phyloP scores from a whole-genome alignment of 2,329 filamentous ascomycete genomes.

The Fusarium sp. region DNA sequence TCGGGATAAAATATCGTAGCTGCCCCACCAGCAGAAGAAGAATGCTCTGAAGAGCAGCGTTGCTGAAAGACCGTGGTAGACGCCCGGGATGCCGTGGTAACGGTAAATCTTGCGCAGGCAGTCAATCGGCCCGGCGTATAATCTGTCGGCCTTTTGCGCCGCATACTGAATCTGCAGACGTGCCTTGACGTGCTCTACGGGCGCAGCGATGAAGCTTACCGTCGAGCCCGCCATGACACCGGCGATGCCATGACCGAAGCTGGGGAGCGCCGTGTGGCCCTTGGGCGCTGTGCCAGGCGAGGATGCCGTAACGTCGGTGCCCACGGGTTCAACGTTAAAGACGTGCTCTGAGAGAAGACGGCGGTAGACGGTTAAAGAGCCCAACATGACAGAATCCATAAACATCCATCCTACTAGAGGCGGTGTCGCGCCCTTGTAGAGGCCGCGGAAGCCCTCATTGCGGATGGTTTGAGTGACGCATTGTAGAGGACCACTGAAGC shows the following conservation, averaged over 20 bases:
- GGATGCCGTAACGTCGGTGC: slow-evolving; percentile 32
- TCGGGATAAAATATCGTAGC: slow-evolving; percentile 87
- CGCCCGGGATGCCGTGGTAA: slow-evolving; percentile 81
- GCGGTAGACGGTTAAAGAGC: slow-evolving; percentile 91
- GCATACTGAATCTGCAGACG: slow-evolving; percentile 95
- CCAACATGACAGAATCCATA: slow-evolving; percentile 94
- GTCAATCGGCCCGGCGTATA: slow-evolving; percentile 91
- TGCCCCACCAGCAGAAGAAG: slow-evolving; percentile 99
- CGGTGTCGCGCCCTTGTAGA: slow-evolving; percentile 96
- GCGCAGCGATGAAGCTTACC: slow-evolving; percentile 92
- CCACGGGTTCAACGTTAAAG: slow-evolving; percentile 68
- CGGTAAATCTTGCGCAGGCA: slow-evolving; percentile 79
- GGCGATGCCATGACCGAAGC: slow-evolving; percentile 87
- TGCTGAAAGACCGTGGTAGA: slow-evolving; percentile 89
- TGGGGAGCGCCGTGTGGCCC: slow-evolving; percentile 69
- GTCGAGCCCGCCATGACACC: slow-evolving; percentile 90
- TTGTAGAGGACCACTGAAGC: slow-evolving; percentile 89
- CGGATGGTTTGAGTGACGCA: slow-evolving; percentile 88
- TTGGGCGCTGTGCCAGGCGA: slow-evolving; percentile 24
- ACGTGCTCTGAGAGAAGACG: slow-evolving; percentile 85
- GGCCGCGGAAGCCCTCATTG: slow-evolving; percentile 85
- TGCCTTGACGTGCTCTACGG: slow-evolving; percentile 95
- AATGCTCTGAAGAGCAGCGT: slow-evolving; percentile 91
- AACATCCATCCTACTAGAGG: slow-evolving; percentile 98
- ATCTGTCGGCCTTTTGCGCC: slow-evolving; percentile 79